Evolutionary conservation across 108 stramenopile species (phyloP), one percentile per base, ranked within the genome.

Genomic region (Bacterosira constricta): DNA sequence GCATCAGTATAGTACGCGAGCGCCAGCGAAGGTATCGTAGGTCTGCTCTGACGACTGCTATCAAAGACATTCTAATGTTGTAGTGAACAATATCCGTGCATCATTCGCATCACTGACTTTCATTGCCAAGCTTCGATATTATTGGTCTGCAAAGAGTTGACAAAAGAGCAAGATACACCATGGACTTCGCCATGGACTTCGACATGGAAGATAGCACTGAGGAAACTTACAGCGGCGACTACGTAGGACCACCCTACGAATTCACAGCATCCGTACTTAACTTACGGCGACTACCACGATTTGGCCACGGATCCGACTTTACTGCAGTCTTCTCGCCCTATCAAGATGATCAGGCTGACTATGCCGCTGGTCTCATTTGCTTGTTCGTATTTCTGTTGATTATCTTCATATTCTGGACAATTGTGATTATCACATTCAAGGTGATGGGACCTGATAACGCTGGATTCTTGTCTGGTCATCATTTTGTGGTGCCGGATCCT

Each of bases 401-500:
- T 7, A 67, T 79, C 41, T 77, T 77, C 44, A 18, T 77, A 18
- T 58, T 79, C 32, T 79, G 77, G 77, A 79, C 39, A 1, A 34
- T 63, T 17, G 17, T 45, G n/a, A 23, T 79, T 13, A 6, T 66
- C 6, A 64, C 72, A 0, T 67, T 79, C 29, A 73, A 73, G 50
- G 37, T 55, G 4, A 79, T 79, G 77, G 77, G 77, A 27, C 71
- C 71, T 1, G 77, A 58, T 11, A 73, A 79, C 39, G 77, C 72
- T 4, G 77, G 77, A 6, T 79, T 79, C 54, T 38, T 79, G 11
- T 57, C 63, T n/a, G 77, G 77, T 2, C 56, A 73, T 47, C 72
- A 44, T 18, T 79, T 79, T 46, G 59, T 79, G 10, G 46, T 73
- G 13, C 77, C 77, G 4, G 71, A 73, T 59, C 65, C 65, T 11